A percentile compares a stretch with the other conserved stretches of the same genome.
Evolutionary conservation across 2,329 filamentous ascomycete genomes (phyloP).

Genomic region (Cryphonectria parasitica): DNA sequence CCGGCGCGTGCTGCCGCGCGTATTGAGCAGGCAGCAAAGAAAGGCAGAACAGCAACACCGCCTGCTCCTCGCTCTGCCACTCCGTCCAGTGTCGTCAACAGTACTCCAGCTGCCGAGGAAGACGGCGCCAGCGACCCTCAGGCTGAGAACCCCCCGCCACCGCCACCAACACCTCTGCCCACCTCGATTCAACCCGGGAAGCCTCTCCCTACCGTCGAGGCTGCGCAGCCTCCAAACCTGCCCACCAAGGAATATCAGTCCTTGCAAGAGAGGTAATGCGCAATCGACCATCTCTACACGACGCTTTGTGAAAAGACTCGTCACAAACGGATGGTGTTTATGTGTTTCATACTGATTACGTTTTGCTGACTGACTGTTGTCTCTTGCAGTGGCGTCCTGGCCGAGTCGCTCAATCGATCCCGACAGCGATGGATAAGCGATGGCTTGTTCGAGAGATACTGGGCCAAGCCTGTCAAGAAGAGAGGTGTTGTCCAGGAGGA

Average conservation of each 20-base stretch:
- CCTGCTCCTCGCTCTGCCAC: constrained; percentile 51
- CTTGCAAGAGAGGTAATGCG: constrained; percentile 68
- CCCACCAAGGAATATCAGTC: constrained; percentile 71
- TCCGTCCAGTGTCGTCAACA: constrained; percentile 41
- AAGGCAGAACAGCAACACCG: constrained; percentile 57
- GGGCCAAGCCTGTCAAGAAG: constrained; percentile 72
- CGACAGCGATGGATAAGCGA: constrained; percentile 73
- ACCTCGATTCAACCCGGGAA: constrained; percentile 66
- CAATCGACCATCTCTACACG: neutral
- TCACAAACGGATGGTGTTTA: neutral
- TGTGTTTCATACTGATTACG: neutral
- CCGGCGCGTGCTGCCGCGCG: constrained; percentile 65
- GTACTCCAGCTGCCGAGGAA: constrained; percentile 40
- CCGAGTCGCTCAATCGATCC: constrained; percentile 74
- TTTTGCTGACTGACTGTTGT: constrained; percentile 32
- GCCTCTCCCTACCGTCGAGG: constrained; percentile 71
- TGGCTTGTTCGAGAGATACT: constrained; percentile 77
- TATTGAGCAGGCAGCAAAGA: constrained; percentile 63
- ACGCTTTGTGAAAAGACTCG: neutral
- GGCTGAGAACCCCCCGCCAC: constrained; percentile 36
- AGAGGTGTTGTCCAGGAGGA: constrained; percentile 68
- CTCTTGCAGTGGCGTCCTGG: constrained; percentile 67
- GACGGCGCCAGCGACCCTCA: constrained; percentile 22
- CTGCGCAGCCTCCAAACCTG: constrained; percentile 67
- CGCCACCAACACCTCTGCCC: constrained; percentile 55